Percentiles rank a stretch among this genome's conserved stretches.
These are phyloP conservation scores for Colletotrichum trifolii DNA, from an alignment of 2,329 filamentous ascomycete genomes.

Conservation along the genomic window DNA sequence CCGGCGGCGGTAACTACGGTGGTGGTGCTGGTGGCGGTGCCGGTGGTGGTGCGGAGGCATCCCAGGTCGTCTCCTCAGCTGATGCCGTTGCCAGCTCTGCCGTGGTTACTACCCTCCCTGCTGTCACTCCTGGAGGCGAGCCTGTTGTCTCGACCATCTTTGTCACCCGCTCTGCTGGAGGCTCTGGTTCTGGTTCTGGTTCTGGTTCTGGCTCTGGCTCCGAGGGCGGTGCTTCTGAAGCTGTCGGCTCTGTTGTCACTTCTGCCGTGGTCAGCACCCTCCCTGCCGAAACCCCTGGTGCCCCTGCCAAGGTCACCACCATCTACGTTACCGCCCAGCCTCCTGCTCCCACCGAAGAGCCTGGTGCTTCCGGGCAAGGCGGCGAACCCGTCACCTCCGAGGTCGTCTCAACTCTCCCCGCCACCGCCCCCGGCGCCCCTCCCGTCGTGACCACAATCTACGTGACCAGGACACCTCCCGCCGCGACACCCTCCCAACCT, in stretches of 20 bases:
- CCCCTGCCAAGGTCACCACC: not conserved
- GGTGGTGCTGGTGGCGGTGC: not conserved
- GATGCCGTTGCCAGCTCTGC: constrained; percentile 6
- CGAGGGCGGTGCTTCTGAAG: not conserved
- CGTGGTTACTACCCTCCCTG: constrained; percentile 15
- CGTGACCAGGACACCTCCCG: constrained; percentile 8
- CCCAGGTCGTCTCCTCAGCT: not conserved
- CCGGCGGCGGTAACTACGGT: not conserved
- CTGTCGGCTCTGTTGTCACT: not conserved
- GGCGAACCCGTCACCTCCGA: constrained; percentile 13
- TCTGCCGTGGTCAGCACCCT: constrained; percentile 23
- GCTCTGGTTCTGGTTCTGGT: not conserved
- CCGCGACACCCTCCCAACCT: constrained; percentile 10
- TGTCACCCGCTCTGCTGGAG: constrained; percentile 16
- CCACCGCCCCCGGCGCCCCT: constrained; percentile 18
- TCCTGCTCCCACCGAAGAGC: constrained; percentile 1
- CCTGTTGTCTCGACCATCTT: constrained; percentile 18
- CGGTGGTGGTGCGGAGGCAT: not conserved
- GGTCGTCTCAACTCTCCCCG: constrained; percentile 20
- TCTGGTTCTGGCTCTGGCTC: not conserved
- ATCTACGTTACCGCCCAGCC: constrained; percentile 10
- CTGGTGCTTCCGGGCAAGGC: constrained; percentile 5
- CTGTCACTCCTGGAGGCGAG: not conserved
- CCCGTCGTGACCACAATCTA: constrained; percentile 17
- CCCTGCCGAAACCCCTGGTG: constrained; percentile 9